Percentiles rank a stretch among this genome's conserved stretches.
phyloP scores from a whole-genome alignment of 1,139 yeast species.

The Blastobotrys raffinosifermentans region DNA sequence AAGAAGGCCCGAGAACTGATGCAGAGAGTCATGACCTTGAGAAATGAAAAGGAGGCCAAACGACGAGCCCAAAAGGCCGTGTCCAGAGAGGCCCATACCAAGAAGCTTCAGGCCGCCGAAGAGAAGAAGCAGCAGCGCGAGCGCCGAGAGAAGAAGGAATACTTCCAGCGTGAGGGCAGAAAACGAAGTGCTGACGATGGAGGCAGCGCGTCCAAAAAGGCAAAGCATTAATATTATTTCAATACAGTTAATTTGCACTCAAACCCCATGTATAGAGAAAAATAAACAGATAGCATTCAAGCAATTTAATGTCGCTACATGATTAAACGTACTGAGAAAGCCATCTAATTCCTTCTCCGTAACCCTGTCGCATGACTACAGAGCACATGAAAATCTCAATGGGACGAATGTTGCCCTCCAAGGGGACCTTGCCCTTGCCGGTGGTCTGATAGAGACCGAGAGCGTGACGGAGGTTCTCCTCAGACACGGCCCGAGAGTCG shows the following conservation, averaged over 20 bases:
- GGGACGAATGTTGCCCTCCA: constrained; percentile 78
- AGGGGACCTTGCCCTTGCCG: constrained; percentile 70
- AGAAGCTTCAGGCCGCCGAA: constrained; percentile 68
- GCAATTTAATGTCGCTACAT: no score
- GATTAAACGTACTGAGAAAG: constrained; percentile 86
- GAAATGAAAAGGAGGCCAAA: constrained; percentile 81
- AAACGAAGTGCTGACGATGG: constrained; percentile 43
- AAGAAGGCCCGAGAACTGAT: constrained; percentile 87
- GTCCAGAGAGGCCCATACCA: constrained; percentile 67
- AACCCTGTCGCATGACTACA: constrained; percentile 94
- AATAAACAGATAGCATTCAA: not conserved
- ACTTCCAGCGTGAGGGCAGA: constrained; percentile 65
- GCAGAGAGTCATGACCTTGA: constrained; percentile 78
- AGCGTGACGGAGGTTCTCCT: constrained; percentile 88
- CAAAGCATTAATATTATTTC: not conserved
- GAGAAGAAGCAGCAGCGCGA: constrained; percentile 70
- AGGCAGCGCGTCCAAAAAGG: constrained; percentile 13
- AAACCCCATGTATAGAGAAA: not conserved
- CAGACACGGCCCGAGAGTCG: constrained; percentile 88
- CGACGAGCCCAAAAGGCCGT: constrained; percentile 68
- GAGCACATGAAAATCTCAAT: constrained; percentile 97
- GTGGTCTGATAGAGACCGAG: constrained; percentile 85
- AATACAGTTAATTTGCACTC: not conserved
- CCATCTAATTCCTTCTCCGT: constrained; percentile 96
- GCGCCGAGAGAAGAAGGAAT: constrained; percentile 80